Conservation (phyloP, 2,329 filamentous ascomycete species). For the Hypoxylon sp. region DNA sequence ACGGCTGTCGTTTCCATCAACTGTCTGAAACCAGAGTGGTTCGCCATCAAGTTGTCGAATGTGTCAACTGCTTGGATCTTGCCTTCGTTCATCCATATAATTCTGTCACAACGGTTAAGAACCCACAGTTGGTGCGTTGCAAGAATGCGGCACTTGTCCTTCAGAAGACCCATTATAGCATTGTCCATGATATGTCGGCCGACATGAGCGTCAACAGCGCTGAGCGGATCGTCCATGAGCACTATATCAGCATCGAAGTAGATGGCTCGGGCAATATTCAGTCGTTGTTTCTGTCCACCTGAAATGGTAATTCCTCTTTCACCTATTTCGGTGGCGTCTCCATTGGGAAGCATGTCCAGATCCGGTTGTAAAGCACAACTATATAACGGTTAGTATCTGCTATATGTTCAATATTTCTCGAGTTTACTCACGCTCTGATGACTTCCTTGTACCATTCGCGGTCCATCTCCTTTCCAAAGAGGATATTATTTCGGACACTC, state of each 20-base stretch:
- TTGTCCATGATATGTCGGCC: slow-evolving; percentile 89
- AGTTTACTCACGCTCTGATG: slow-evolving; percentile 75
- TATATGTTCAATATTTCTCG: background rate
- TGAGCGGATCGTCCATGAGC: slow-evolving; percentile 78
- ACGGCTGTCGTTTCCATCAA: slow-evolving; percentile 89
- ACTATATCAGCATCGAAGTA: slow-evolving; percentile 78
- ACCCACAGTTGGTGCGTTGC: slow-evolving; percentile 97
- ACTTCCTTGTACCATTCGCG: slow-evolving; percentile 85
- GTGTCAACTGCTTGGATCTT: slow-evolving; percentile 88
- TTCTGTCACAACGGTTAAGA: slow-evolving; percentile 88
- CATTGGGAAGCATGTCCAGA: slow-evolving; percentile 91
- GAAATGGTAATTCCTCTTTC: slow-evolving; percentile 96
- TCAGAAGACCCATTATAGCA: slow-evolving; percentile 89
- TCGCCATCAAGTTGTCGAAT: slow-evolving; percentile 86
- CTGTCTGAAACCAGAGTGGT: slow-evolving; percentile 82
- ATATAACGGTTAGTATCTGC: slow-evolving; percentile 40
- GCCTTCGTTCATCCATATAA: slow-evolving; percentile 93
- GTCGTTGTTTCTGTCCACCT: slow-evolving; percentile 92
- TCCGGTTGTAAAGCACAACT: slow-evolving; percentile 87
- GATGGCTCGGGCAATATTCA: slow-evolving; percentile 90
- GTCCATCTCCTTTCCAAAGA: slow-evolving; percentile 86
- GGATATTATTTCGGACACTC: slow-evolving; percentile 87
- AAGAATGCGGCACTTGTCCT: slow-evolving; percentile 89
- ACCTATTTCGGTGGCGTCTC: slow-evolving; percentile 92
- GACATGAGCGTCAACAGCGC: slow-evolving; percentile 78